Evolutionary conservation across 495 filamentous ascomycete genomes (phyloP).

Genomic region (Talaromyces thailandensis): DNA sequence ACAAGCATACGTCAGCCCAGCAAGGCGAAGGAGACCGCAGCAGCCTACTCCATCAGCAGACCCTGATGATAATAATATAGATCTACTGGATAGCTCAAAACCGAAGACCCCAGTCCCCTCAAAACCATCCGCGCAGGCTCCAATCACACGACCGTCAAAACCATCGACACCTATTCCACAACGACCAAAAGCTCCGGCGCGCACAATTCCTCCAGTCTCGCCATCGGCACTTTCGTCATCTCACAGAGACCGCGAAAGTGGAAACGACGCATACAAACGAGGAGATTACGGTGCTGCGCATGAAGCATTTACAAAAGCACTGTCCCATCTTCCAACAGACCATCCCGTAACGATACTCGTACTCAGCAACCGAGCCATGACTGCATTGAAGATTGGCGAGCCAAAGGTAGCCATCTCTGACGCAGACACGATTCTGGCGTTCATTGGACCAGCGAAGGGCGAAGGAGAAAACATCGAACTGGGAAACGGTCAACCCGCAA

Average conservation of each 20-base stretch:
- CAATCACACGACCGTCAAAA: constrained; percentile 17
- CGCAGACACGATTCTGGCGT: constrained; percentile 65
- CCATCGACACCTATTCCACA: constrained; percentile 27
- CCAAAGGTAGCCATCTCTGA: constrained; percentile 77
- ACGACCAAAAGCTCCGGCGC: constrained; percentile 43
- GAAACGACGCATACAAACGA: constrained; percentile 82
- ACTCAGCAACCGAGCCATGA: constrained; percentile 86
- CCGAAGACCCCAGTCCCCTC: constrained; percentile 18
- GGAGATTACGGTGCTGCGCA: constrained; percentile 87
- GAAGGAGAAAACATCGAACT: constrained; percentile 71
- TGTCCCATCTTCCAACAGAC: constrained; percentile 61
- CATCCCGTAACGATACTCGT: constrained; percentile 82
- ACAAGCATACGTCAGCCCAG: constrained; percentile 84
- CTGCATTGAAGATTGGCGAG: constrained; percentile 79
- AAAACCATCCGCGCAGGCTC: constrained; percentile 20
- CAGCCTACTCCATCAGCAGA: background rate
- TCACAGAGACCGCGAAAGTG: constrained; percentile 64
- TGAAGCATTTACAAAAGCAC: constrained; percentile 66
- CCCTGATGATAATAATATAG: constrained; percentile 36
- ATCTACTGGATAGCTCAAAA: constrained; percentile 46
- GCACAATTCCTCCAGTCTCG: constrained; percentile 61
- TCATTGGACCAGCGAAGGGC: constrained; percentile 74
- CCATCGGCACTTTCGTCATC: constrained; percentile 61
- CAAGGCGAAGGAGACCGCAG: constrained; percentile 62
- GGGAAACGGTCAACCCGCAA: constrained; percentile 50